Evolutionary conservation across 1,139 yeast genomes (phyloP).

Genomic region (Yamadazyma songkhlaensis): DNA sequence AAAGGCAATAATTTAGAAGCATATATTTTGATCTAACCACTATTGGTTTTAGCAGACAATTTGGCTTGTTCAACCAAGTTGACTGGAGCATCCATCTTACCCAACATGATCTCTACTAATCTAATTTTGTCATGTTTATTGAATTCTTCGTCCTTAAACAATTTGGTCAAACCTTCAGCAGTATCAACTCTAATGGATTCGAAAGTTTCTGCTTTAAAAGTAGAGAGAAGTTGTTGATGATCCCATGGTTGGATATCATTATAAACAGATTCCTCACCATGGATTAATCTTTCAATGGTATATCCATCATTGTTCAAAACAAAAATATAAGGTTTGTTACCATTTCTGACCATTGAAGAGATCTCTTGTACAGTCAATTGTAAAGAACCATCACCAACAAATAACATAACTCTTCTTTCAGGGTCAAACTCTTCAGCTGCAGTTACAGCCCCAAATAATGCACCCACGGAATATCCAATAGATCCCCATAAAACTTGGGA

Average conservation of each 20-base stretch:
- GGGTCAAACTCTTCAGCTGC: constrained; percentile 37
- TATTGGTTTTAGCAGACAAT: constrained; percentile 20
- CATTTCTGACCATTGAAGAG: constrained; percentile 34
- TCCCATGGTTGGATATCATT: constrained; percentile 42
- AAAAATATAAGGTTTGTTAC: constrained; percentile 32
- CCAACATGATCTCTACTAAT: constrained; percentile 34
- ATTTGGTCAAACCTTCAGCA: constrained; percentile 23
- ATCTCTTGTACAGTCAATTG: constrained; percentile 45
- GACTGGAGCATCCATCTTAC: constrained; percentile 35
- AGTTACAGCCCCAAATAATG: constrained; percentile 77
- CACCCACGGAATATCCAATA: constrained; percentile 84
- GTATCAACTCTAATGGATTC: constrained; percentile 25
- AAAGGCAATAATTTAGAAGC: too few relatives aligned
- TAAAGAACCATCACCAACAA: constrained; percentile 43
- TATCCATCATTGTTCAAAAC: constrained; percentile 41
- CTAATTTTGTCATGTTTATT: constrained; percentile 29
- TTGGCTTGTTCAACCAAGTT: constrained; percentile 31
- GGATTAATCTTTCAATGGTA: constrained; percentile 40
- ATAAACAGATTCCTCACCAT: constrained; percentile 33
- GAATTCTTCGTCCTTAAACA: constrained; percentile 27
- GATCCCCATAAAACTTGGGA: constrained; percentile 69
- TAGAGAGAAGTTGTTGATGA: constrained; percentile 27
- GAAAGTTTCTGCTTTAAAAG: constrained; percentile 27
- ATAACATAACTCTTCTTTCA: constrained; percentile 29
- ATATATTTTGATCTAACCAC: not conserved